Conservation (phyloP, 2,329 filamentous ascomycete species). For the Phialophora macrospora region DNA sequence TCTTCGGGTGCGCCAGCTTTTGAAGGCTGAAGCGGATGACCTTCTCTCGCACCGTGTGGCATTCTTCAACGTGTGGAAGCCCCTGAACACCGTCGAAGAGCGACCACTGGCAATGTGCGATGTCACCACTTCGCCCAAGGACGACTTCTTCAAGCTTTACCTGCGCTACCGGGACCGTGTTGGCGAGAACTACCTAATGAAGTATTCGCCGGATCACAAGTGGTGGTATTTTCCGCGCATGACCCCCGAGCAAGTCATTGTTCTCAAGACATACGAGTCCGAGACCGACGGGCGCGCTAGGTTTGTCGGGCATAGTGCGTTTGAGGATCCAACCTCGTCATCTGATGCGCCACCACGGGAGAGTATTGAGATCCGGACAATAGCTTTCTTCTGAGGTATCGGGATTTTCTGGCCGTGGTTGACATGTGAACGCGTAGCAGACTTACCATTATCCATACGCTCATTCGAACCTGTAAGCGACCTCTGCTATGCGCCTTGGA, state of each 20-base stretch:
- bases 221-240: constrained; percentile 52
- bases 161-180: constrained; percentile 47
- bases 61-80: constrained; percentile 60
- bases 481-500: not conserved
- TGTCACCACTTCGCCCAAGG: constrained; percentile 43
- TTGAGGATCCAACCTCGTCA: constrained; percentile 45
- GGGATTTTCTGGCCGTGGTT: not conserved
- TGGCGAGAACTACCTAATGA: constrained; percentile 51
- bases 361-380: constrained; percentile 50
- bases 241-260: constrained; percentile 45
- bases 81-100: constrained; percentile 50
- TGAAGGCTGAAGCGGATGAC: constrained; percentile 50
- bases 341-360: constrained; percentile 45
- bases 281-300: constrained; percentile 42
- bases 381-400: constrained; percentile 47
- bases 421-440: not conserved
- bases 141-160: constrained; percentile 51
- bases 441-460: not conserved
- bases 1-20: constrained; percentile 52
- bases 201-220: constrained; percentile 43
- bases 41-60: constrained; percentile 54
- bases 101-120: constrained; percentile 51
- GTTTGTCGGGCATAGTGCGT: constrained; percentile 49
- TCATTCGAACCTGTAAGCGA: not conserved
- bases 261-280: constrained; percentile 50